These are phyloP conservation scores for Marsdenia floribunda DNA, from an alignment of 257 asterid genomes.

Conservation along the genomic window DNA sequence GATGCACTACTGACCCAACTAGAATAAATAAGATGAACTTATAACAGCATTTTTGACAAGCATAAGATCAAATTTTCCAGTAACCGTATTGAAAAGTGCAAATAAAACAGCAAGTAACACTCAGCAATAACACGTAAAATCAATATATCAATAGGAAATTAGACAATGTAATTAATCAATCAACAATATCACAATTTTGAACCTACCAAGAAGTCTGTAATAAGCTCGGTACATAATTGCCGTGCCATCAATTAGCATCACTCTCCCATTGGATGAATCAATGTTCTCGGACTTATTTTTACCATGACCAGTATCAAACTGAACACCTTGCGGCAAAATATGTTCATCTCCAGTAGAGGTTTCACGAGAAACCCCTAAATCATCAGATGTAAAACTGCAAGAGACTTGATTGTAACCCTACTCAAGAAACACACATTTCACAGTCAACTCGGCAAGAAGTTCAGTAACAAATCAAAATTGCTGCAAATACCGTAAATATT, in stretches of 20 bases:
- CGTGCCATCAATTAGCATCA: conserved; percentile 94
- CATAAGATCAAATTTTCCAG: neutral
- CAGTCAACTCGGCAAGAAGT: neutral
- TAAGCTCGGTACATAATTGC: conserved; percentile 86
- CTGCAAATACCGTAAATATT: neutral
- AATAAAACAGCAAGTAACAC: neutral
- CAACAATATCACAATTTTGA: neutral
- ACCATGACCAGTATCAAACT: conserved; percentile 27
- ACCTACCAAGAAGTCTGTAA: conserved; percentile 84
- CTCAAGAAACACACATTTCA: neutral
- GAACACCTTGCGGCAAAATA: conserved; percentile 21
- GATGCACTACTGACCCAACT: neutral
- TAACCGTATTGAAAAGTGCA: neutral
- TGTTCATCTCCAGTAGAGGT: conserved; percentile 34
- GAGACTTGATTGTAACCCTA: conserved; percentile 37
- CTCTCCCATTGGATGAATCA: conserved; percentile 59
- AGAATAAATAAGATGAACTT: neutral
- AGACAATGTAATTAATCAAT: neutral
- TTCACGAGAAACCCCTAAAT: conserved; percentile 25
- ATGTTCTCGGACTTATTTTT: conserved; percentile 29
- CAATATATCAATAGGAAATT: neutral
- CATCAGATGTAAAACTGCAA: conserved; percentile 28
- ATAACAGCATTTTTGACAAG: neutral
- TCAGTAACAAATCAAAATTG: neutral
- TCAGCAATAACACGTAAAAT: conserved; percentile 1